Evolutionary conservation across 768 basidiomycete species (phyloP).

Genomic region (Xerocomus brunneocitrinus): DNA sequence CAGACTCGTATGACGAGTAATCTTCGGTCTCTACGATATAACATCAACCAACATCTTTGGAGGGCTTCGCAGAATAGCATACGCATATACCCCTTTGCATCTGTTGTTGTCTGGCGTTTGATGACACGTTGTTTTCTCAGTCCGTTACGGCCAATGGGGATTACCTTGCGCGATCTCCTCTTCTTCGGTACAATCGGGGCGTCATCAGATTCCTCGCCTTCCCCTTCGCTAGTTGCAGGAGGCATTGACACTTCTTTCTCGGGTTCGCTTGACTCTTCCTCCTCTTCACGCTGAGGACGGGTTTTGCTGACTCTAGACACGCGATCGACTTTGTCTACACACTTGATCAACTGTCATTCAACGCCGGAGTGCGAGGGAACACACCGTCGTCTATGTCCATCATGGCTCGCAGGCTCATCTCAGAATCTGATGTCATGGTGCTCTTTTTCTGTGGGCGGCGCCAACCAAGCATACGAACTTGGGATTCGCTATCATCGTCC

Average conservation of each 20-base stretch:
- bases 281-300: conserved; percentile 21
- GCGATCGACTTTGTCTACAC: conserved; percentile 24
- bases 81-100: conserved; percentile 75
- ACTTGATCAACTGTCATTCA: conserved; percentile 8
- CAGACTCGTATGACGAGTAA: conserved; percentile 78
- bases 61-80: conserved; percentile 19
- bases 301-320: conserved; percentile 15
- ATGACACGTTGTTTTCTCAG: conserved; percentile 66
- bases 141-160: conserved; percentile 77
- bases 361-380: conserved; percentile 23
- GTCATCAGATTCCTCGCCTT: conserved; percentile 28
- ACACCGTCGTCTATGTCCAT: conserved; percentile 78
- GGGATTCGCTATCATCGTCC: conserved; percentile 47
- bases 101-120: conserved; percentile 51
- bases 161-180: conserved; percentile 49
- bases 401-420: conserved; percentile 47
- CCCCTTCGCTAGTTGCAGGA: conserved; percentile 25
- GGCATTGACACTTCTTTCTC: conserved; percentile 31
- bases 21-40: conserved; percentile 59
- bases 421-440: conserved; percentile 40
- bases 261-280: conserved; percentile 28
- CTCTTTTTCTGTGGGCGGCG: conserved; percentile 32
- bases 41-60: background rate
- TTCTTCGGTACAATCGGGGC: conserved; percentile 33
- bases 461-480: conserved; percentile 17